Evolutionary conservation across 805 yeast species (phyloP), one percentile per base, ranked within the genome.

Genomic region (Myxozyma sirexii): DNA sequence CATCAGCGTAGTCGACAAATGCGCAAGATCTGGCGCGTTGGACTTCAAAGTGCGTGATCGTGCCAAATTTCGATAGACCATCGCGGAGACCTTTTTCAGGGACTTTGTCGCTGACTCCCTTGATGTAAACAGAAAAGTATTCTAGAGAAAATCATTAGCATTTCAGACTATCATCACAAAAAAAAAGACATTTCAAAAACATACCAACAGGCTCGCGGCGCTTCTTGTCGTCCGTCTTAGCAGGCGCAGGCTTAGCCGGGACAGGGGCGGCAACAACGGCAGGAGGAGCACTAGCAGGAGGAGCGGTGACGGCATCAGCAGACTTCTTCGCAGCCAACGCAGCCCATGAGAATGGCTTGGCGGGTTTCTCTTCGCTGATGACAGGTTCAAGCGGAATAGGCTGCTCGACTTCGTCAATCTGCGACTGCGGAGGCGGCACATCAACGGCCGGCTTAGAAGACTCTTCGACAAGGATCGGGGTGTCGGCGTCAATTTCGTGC

Each of bases 401-500:
- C 19, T 54, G 56, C 4, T n/a, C n/a, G n/a, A 49, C 54, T 50
- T 60, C 63, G 37, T 60, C 63, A 41, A 60, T 50, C 44, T 50
- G 57, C 12, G 62, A 54, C 43, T 61, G 54, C 27, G 33, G 44
- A 2, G 41, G 45, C 7, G 56, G 57, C 12, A 41, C 63, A 6
- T 52, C 54, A 23, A 58, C 63, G 12, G 60, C 65, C 31, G 65
- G 50, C 26, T 52, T 33, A 8, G 29, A 26, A 13, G 50, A 52
- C 13, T 45, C 57, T 12, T 47, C 47, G 33, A 58, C 51, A 17
- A 54, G n/a, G n/a, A 46, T 45, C 27, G 54, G 55, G 12, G 43
- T 38, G 29, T 60, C 51, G 17, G 13, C 35, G 43, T 38, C 48
- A n/a, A 91, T 82, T 33, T 96, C 78, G 70, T 89, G 96, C 5